A percentile compares a stretch with the other conserved stretches of the same genome.
Evolutionary conservation across 2,329 filamentous ascomycete species (phyloP).

Genomic region (Colletotrichum australisinense): DNA sequence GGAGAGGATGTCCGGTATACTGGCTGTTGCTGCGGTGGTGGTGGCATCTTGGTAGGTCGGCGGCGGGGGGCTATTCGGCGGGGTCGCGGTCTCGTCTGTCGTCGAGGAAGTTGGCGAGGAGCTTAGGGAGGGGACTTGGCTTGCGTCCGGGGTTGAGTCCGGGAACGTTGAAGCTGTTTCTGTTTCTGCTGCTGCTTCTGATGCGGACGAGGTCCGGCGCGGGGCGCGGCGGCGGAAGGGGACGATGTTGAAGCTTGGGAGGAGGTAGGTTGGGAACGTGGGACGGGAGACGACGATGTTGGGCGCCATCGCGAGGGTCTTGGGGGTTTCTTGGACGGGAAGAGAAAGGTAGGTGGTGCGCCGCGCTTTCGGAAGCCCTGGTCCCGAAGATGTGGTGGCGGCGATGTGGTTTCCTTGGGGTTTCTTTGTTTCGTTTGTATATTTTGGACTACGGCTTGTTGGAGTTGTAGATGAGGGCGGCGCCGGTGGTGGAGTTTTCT

Average conservation of each 20-base stretch:
- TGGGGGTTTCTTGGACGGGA: too few relatives aligned
- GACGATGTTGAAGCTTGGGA: constrained; percentile 60
- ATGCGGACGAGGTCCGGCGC: constrained; percentile 47
- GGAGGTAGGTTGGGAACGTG: constrained; percentile 62
- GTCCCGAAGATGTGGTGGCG: neutral
- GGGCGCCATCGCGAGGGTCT: constrained; percentile 24
- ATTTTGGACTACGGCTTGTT: neutral
- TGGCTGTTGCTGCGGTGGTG: neutral
- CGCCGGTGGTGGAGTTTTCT: neutral
- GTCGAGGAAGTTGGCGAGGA: constrained; percentile 50
- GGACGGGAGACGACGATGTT: constrained; percentile 54
- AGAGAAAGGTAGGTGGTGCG: too few relatives aligned
- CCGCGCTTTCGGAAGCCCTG: neutral
- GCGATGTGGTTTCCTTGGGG: neutral
- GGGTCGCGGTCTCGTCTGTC: constrained; percentile 41
- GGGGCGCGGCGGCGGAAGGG: constrained; percentile 50
- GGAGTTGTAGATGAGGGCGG: neutral
- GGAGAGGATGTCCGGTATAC: neutral
- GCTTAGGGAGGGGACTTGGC: constrained; percentile 46
- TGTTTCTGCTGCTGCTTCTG: too few relatives aligned
- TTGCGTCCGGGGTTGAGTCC: constrained; percentile 38
- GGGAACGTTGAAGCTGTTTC: constrained; percentile 33
- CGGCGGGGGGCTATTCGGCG: constrained; percentile 37
- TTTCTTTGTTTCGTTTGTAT: neutral
- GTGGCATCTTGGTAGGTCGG: constrained; percentile 39